A percentile compares a stretch with the other conserved stretches of the same genome.
These are phyloP conservation scores for Simmondsia chinensis DNA, from an alignment of 148 eudicot species.

Conservation along the genomic window DNA sequence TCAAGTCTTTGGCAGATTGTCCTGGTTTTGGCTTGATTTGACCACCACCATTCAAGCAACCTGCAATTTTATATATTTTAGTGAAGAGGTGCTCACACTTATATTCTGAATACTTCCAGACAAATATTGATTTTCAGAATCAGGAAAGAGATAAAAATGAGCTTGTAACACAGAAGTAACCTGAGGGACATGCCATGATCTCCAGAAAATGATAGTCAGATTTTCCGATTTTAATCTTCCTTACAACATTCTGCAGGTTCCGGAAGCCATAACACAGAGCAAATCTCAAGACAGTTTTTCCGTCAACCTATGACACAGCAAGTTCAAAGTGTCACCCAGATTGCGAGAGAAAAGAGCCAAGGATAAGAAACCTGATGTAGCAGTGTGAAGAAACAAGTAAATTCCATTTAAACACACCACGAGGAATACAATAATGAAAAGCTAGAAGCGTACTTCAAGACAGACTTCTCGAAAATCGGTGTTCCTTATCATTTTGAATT, in stretches of 20 bases:
- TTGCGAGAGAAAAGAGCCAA: too few relatives aligned
- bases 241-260: constrained; percentile 80
- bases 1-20: constrained; percentile 76
- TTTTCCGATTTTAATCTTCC: constrained; percentile 75
- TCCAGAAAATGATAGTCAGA: constrained; percentile 88
- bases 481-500: constrained; percentile 58
- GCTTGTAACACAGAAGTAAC: constrained; percentile 17
- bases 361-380: too few relatives aligned
- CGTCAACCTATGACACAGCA: constrained; percentile 54
- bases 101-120: neutral
- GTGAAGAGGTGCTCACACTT: too few relatives aligned
- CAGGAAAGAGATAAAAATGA: neutral
- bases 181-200: constrained; percentile 99
- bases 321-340: too few relatives aligned
- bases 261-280: constrained; percentile 95
- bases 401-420: too few relatives aligned
- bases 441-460: constrained; percentile 58
- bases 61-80: constrained; percentile 21
- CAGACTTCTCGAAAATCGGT: constrained; percentile 81
- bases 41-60: constrained; percentile 97
- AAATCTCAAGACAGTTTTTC: constrained; percentile 73
- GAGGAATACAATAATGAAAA: too few relatives aligned
- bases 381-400: too few relatives aligned
- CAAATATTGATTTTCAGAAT: neutral
- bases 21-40: constrained; percentile 83